Base-by-base conservation (phyloP, 441 rosid genomes). In the Rhodomyrtus psidioides region DNA sequence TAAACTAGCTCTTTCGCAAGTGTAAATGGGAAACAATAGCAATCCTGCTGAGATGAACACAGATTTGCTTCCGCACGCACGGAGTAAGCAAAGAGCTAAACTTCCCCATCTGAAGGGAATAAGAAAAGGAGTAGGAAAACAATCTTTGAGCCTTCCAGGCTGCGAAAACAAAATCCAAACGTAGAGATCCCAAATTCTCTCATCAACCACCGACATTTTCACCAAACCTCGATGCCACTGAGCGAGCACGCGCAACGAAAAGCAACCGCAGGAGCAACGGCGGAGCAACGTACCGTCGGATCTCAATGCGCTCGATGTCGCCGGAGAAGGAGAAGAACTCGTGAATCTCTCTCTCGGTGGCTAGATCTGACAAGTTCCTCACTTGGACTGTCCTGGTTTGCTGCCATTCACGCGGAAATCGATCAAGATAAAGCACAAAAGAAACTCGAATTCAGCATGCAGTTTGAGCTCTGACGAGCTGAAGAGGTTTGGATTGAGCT, bases 291-390 rank as follows among this genome's bases (percentile, higher is more conserved):
- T 88, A 96, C 99, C 94, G 88, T 24, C 13, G 89, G 87, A 97
- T 92, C 89, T 93, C 87, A 85, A 96, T 89, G 87, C 89, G 94
- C 51, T 97, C 97, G 84, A 97, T 94, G 87, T 93, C 98, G 51
- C 99, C 99, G 54, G 99, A 93, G 89, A 94, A 96, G 65, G 99
- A 97, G 94, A 97, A 97, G 91, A 97, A 97, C 94, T 97, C 98
- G 84, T 93, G 95, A 95, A 96, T 94, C 95, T 97, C 99, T 39
- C 99, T 92, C 93, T 95, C 98, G 28, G 90, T 94, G 0, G 97
- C 97, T 91, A 97, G 98, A 97, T 97, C 99, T 90, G 99, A 97
- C 28, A 97, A 82, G 83, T 93, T 90, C 90, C 90, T 91, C 83
- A 97, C 99, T 90, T 93, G 92, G 56, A 97, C 99, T 44, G 97